These are phyloP conservation scores for Eragrostis tef DNA, from an alignment of 202 grass and related monocot species.

Conservation along the genomic window DNA sequence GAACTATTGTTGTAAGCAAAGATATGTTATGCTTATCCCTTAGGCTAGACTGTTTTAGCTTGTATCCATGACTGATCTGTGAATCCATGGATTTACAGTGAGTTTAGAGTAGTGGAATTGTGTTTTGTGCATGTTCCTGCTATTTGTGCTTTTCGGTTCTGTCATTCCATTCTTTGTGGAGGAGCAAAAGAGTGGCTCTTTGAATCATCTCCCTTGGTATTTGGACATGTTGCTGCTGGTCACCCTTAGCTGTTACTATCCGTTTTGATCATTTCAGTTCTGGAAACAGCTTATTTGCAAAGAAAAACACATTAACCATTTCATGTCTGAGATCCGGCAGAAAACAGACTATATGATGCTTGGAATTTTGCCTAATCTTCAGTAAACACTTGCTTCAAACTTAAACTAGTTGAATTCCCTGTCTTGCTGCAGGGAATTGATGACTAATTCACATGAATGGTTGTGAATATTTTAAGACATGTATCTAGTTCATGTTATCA, in stretches of 20 bases:
- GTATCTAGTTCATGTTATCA: no score
- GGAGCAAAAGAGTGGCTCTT: not conserved
- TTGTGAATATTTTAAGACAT: no score
- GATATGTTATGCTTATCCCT: conserved; percentile 19
- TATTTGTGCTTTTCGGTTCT: not conserved
- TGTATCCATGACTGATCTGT: conserved; percentile 43
- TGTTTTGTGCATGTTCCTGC: conserved; percentile 16
- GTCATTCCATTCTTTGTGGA: not conserved
- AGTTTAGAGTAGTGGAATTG: conserved; percentile 45
- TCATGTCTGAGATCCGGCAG: no score
- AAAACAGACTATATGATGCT: no score
- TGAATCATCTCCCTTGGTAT: not conserved
- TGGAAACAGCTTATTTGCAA: no score
- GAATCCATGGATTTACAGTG: conserved; percentile 19
- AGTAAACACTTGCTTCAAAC: no score
- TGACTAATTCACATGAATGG: no score
- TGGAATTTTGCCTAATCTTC: no score
- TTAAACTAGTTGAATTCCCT: no score
- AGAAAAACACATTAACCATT: no score
- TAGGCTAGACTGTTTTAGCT: conserved; percentile 25
- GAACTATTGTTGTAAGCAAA: conserved; percentile 24
- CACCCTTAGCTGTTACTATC: not conserved
- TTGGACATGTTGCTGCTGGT: not conserved
- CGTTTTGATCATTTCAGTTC: no score
- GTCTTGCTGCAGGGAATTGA: no score